Base-by-base conservation (phyloP, 345 rosid genomes). In the Anacardium occidentale region DNA sequence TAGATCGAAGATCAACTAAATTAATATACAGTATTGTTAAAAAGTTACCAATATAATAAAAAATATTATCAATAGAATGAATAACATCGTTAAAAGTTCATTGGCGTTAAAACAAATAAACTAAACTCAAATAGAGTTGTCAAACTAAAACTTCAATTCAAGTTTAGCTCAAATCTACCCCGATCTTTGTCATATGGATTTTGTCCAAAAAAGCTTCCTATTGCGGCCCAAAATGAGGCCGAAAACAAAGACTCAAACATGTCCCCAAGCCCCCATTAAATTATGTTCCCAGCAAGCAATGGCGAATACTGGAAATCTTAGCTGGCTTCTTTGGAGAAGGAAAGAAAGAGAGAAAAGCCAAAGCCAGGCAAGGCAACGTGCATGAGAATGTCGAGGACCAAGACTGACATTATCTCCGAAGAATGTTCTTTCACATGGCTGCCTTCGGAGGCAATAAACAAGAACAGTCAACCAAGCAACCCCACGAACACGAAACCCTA, bases 361-460 rank as follows among this genome's bases (percentile, higher is more conserved):
- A 44, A 5, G 37, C 48, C 4, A 37, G 3, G 32, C n/a, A 29
- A 29, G 32, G 32, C 32, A 29, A 29, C 32, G 32, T 29, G 32
- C 7, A 5, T 25, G 58, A 29, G 40, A 44, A 14, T 20, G 0
- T 0, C 7, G 15, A 45, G 37, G 63, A 13, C 51, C 58, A 59
- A 56, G 67, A 67, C 29, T 51, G 77, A 64, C 57, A 63, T 62
- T 24, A 77, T 74, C 69, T 72, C 47, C 42, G 61, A 79, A 79
- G 79, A 79, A 79, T 76, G 78, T 79, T 71, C 71, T 71, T 72
- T 68, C 83, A 77, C 83, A 61, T 74, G 83, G 68, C 14, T 60
- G 71, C 78, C 74, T 70, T 74, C 76, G 80, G 68, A 62, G 13
- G 61, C 37, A 12, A 22, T 70, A 58, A 45, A 78, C 52, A 44